Evolutionary conservation across 257 asterid species (phyloP).

Genomic region (Capsicum chinense): DNA sequence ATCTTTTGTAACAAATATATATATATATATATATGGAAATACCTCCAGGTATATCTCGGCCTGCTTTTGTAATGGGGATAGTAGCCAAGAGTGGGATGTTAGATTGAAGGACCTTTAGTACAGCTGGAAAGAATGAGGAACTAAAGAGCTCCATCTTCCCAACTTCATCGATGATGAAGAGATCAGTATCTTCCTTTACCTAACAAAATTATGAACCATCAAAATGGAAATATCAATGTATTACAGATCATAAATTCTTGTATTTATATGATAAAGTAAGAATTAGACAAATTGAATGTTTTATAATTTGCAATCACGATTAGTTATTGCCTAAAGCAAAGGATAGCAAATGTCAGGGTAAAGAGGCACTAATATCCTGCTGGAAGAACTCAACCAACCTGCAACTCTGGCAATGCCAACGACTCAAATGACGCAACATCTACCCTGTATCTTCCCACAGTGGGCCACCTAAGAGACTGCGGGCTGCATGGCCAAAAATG

Average conservation of each 20-base stretch:
- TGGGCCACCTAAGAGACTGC: slow-evolving; percentile 83
- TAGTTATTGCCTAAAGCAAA: background rate
- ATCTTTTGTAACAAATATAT: slow-evolving; percentile 26
- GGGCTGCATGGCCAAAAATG: slow-evolving; percentile 47
- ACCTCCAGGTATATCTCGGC: slow-evolving; percentile 92
- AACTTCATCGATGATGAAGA: slow-evolving; percentile 83
- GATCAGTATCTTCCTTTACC: slow-evolving; percentile 80
- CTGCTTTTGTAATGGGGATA: slow-evolving; percentile 72
- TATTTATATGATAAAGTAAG: background rate
- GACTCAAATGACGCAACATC: slow-evolving; percentile 87
- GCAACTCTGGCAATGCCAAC: slow-evolving; percentile 81
- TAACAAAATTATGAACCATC: slow-evolving; percentile 37
- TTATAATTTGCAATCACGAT: background rate
- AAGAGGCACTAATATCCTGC: background rate
- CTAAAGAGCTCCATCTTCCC: slow-evolving; percentile 94
- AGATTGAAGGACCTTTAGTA: slow-evolving; percentile 74
- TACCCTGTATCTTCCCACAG: slow-evolving; percentile 83
- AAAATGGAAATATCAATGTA: background rate
- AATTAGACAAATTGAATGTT: background rate
- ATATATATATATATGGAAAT: slow-evolving; percentile 31
- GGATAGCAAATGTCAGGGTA: background rate
- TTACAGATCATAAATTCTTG: background rate
- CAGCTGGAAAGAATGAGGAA: slow-evolving; percentile 87
- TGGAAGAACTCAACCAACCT: slow-evolving; percentile 51
- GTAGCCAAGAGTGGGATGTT: slow-evolving; percentile 85